Base-by-base conservation (phyloP, 2,329 filamentous ascomycete genomes). In the Knoxdaviesia proteae region DNA sequence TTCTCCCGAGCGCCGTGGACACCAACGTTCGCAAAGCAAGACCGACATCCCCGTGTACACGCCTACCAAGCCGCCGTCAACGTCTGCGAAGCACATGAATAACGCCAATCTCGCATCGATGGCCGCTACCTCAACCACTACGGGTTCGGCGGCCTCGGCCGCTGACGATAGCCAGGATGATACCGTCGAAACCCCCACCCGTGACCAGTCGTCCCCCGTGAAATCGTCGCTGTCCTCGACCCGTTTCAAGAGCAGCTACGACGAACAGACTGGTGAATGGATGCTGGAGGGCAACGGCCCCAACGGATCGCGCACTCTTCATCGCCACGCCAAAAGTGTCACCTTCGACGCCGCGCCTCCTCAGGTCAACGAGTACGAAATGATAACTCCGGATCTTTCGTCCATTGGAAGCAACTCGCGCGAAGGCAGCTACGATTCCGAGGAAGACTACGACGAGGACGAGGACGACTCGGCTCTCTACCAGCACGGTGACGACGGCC, bases 331-430 rank as follows among this genome's bases (percentile, higher is more conserved):
- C 40, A 98, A 98, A 67, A 94, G 87, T 53, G 90, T 98, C 45
- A 98, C 88, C 1, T 98, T 98, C 56, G 86, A 96, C 60, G 81
- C 80, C 35, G 86, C 84, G 2, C 88, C 88, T 29, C 90, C 90
- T 30, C 83, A 93, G 56, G 72, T 98, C 53, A 94, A 96, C 56
- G 90, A 98, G 61, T 98, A 96, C 58, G 90, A 96, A 61, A 87
- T 94, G 81, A 82, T 84, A 34, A 98, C 90, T 2, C 90, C 90
- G 7, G 90, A 94, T 54, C 74, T 92, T n/a, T 94, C 88, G 2
- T 93, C 87, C 0, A 69, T 92, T 30, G 84, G 83, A 31, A 88
- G 83, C 40, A 86, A 80, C 50, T 96, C 88, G 8, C 80, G 88
- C 6, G 84, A 94, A 54, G 84, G 86, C 37, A 96, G 88, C 62